A percentile compares a stretch with the other conserved stretches of the same genome.
These are phyloP conservation scores for Micromonas commoda DNA, from an alignment of 139 green algal genomes.

Conservation along the genomic window DNA sequence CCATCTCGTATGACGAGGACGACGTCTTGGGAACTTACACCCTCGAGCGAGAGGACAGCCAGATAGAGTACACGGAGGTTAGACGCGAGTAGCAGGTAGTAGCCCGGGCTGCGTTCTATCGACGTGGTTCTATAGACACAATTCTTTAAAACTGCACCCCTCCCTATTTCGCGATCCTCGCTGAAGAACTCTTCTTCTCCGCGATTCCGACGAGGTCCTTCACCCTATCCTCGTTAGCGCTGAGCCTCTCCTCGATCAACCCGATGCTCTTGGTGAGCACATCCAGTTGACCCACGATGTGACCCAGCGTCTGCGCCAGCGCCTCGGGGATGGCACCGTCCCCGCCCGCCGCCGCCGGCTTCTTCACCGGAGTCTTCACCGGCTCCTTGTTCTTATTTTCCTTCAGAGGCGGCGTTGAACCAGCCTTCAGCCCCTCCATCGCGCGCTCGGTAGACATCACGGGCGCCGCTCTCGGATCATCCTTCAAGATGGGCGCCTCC, in stretches of 20 bases:
- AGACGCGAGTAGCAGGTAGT: too few species aligned
- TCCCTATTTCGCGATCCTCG: neutral
- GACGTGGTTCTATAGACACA: neutral
- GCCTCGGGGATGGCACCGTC: slow-evolving; percentile 43
- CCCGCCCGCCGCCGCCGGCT: slow-evolving; percentile 48
- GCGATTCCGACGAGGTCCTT: neutral
- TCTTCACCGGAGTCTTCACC: neutral
- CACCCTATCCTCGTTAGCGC: slow-evolving; percentile 62
- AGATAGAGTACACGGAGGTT: too few species aligned
- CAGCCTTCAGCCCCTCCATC: neutral
- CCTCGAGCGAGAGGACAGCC: too few species aligned
- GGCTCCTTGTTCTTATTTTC: neutral
- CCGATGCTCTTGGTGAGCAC: slow-evolving; percentile 70
- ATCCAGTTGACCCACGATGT: slow-evolving; percentile 70
- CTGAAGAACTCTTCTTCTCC: neutral
- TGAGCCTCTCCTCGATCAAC: slow-evolving; percentile 68
- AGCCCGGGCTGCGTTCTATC: too few species aligned
- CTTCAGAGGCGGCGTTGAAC: neutral
- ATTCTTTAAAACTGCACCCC: neutral
- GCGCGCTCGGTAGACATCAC: too few species aligned
- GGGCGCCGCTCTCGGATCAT: too few species aligned
- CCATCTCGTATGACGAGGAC: too few species aligned
- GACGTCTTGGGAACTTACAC: too few species aligned
- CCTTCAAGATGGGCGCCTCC: too few species aligned
- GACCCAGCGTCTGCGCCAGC: slow-evolving; percentile 58